A percentile compares a stretch with the other conserved stretches of the same genome.
Evolutionary conservation across 2,329 filamentous ascomycete genomes (phyloP).

Genomic region (Trichophyton verrucosum): DNA sequence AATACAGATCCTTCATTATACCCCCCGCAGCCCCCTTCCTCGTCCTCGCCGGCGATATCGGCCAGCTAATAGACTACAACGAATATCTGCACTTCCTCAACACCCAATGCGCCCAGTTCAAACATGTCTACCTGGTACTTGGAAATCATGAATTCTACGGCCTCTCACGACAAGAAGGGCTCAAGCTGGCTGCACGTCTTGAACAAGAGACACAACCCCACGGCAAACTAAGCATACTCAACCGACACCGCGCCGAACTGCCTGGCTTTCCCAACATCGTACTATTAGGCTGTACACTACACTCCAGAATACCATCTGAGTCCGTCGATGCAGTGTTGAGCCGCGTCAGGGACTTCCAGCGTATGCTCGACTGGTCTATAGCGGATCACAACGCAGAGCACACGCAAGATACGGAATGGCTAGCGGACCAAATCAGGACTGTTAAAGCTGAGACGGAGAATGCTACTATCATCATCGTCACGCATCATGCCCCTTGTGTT

Average conservation of each 20-base stretch:
- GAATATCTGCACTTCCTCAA: slow-evolving; percentile 17
- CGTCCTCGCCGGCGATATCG: slow-evolving; percentile 24
- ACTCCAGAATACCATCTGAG: slow-evolving; percentile 38
- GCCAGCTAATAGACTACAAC: slow-evolving; percentile 18
- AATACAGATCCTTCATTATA: slow-evolving; percentile 17
- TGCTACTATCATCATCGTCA: slow-evolving; percentile 4
- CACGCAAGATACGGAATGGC: slow-evolving; percentile 38
- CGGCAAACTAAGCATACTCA: slow-evolving; percentile 14
- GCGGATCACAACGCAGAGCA: slow-evolving; percentile 39
- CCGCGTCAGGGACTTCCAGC: slow-evolving; percentile 41
- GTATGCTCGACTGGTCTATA: slow-evolving; percentile 40
- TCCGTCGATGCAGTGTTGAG: slow-evolving; percentile 28
- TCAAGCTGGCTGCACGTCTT: slow-evolving; percentile 11
- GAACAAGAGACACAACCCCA: slow-evolving; percentile 13
- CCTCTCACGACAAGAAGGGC: slow-evolving; percentile 21
- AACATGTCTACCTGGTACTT: slow-evolving; percentile 16
- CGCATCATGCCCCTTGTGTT: slow-evolving; percentile 43
- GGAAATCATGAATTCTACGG: slow-evolving; percentile 20
- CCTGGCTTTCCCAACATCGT: slow-evolving; percentile 23
- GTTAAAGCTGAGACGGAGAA: slow-evolving; percentile 6
- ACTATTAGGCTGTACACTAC: slow-evolving; percentile 45
- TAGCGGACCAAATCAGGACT: slow-evolving; percentile 28
- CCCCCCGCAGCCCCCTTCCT: slow-evolving; percentile 14
- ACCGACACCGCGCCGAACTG: slow-evolving; percentile 10
- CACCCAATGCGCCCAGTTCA: slow-evolving; percentile 17